Conservation (phyloP, 495 filamentous ascomycete genomes). For the Eremomyces bilateralis region DNA sequence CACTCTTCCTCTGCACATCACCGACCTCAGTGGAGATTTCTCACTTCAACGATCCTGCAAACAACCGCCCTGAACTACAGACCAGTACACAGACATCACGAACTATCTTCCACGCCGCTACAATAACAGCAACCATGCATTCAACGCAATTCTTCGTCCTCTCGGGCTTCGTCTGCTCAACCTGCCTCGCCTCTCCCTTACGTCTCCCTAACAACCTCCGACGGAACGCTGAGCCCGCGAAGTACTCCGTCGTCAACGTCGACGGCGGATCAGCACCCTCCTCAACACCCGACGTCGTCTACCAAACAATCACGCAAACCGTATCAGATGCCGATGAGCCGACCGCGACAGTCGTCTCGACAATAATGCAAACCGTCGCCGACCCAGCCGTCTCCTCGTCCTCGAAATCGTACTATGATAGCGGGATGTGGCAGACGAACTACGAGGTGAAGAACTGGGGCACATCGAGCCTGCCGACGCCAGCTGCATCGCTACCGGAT, state of each 20-base stretch:
- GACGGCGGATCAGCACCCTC: constrained; percentile 9
- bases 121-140: no score
- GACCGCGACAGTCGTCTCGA: constrained; percentile 7
- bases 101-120: no score
- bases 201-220: no score
- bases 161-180: no score
- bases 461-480: not conserved
- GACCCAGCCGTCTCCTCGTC: not conserved
- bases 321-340: not conserved
- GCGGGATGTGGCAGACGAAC: constrained; percentile 11
- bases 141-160: no score
- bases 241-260: constrained; percentile 12
- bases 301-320: constrained; percentile 1
- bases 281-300: constrained; percentile 1
- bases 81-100: no score
- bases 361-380: constrained; percentile 1
- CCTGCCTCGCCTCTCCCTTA: no score
- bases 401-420: constrained; percentile 9
- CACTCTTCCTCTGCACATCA: no score
- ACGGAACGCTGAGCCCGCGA: no score
- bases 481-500: not conserved
- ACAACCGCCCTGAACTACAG: no score
- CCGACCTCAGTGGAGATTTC: no score
- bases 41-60: no score
- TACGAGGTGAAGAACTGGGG: constrained; percentile 9